Evolutionary conservation across 148 eudicot genomes (phyloP), one percentile per base, ranked within the genome.

Genomic region (Chenopodium quinoa): DNA sequence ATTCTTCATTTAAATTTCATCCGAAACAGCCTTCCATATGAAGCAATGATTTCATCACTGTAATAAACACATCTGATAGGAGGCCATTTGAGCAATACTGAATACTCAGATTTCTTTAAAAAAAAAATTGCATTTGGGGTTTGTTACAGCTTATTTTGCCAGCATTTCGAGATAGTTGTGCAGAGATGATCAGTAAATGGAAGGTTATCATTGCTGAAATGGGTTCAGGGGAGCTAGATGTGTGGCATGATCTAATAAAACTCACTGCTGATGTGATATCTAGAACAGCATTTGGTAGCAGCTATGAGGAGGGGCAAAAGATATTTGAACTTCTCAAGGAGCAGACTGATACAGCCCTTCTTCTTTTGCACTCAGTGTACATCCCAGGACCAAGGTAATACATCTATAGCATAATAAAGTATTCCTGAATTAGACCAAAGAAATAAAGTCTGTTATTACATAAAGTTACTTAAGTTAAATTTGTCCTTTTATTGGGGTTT

Each of bases 221-320:
- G 5, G 82, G 68, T n/a, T 73, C 74, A 1, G 62, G 47, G 4
- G 82, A 83, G 78, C 64, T 78, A 56, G 85, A 83, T 74, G 82
- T 25, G 31, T 83, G 85, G 82, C 50, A 74, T 4, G 8, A 48
- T 56, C 34, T 83, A 32, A 75, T 23, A 6, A 23, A 54, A 52
- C 75, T 83, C 17, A 20, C 85, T 48, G 85, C 85, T 31, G 82
- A 83, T 74, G 85, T 73, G 19, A 83, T 83, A 17, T 83, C 85
- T 0, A 78, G 85, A 65, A 79, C 85, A 73, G 79, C 79, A 27
- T 83, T 83, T 27, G 79, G 85, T 54, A 83, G 82, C 29, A 83
- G 82, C 70, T 83, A 78, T 47, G 34, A 54, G 52, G 73, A 83
- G 32, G 85, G 85, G 2, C 79, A 83, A 10, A 83, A 8, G 78